These are phyloP conservation scores for Trametes sp. DNA, from an alignment of 1,284 basidiomycete genomes.

Conservation along the genomic window DNA sequence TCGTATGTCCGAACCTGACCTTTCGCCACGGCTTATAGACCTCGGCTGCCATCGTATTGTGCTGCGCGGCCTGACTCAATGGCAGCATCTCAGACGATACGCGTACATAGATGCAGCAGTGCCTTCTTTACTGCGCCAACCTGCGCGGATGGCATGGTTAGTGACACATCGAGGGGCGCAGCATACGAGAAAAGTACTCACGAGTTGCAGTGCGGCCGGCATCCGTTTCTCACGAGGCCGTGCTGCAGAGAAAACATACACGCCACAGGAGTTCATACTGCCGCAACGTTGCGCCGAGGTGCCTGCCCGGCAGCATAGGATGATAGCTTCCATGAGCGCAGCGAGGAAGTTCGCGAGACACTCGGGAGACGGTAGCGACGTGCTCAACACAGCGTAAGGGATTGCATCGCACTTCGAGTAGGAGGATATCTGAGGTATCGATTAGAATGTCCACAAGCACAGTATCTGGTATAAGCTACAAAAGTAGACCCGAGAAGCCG, in stretches of 20 bases:
- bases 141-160: background rate
- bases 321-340: background rate
- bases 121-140: background rate
- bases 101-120: background rate
- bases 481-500: background rate
- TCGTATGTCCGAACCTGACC: too few species aligned
- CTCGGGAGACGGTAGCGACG: too few species aligned
- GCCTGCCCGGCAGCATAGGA: background rate
- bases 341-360: too few species aligned
- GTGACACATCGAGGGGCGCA: background rate
- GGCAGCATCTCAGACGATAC: background rate
- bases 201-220: background rate
- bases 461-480: slow-evolving; percentile 2
- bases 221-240: background rate
- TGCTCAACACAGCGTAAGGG: too few species aligned
- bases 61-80: background rate
- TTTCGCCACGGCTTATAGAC: too few species aligned
- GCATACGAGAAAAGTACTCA: background rate
- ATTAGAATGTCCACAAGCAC: background rate
- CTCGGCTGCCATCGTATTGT: too few species aligned
- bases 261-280: background rate
- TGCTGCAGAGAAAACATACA: background rate
- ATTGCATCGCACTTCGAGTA: too few species aligned
- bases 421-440: background rate
- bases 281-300: background rate